A percentile compares a stretch with the other conserved stretches of the same genome.
These are phyloP conservation scores for Oropetium thomaeum DNA, from an alignment of 176 grass and related monocot genomes.

Conservation along the genomic window DNA sequence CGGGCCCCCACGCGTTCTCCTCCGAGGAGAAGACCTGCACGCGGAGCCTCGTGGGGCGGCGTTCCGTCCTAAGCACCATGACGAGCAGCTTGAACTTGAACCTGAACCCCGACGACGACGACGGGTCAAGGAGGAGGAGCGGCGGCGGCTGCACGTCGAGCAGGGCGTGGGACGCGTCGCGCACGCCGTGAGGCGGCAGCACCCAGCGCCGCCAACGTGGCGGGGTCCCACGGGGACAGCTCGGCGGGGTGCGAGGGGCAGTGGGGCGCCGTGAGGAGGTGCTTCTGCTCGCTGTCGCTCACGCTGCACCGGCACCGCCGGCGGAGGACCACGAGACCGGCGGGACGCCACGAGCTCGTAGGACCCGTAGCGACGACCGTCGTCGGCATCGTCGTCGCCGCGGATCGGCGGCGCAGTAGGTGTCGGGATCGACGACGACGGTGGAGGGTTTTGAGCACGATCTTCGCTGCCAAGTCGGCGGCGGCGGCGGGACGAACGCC, in stretches of 20 bases:
- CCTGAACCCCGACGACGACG: too few relatives aligned
- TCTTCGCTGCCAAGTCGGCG: too few relatives aligned
- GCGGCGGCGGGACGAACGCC: background rate
- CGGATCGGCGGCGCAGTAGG: background rate
- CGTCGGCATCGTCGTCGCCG: too few relatives aligned
- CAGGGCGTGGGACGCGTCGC: background rate
- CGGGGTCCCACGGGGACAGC: background rate
- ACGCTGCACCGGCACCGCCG: background rate
- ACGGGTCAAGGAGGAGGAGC: too few relatives aligned
- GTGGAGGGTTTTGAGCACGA: too few relatives aligned
- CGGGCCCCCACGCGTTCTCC: background rate
- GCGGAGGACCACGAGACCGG: background rate
- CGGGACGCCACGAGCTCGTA: background rate
- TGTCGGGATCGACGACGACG: too few relatives aligned
- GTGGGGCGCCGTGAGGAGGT: background rate
- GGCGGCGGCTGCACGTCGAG: background rate
- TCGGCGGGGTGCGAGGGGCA: too few relatives aligned
- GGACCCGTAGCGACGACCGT: background rate
- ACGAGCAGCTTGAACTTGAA: constrained; percentile 23
- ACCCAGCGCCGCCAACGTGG: background rate
- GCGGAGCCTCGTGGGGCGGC: background rate
- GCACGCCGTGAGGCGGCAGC: constrained; percentile 1
- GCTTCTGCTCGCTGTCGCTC: too few relatives aligned
- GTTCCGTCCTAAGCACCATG: background rate
- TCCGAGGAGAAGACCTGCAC: constrained; percentile 27